Evolutionary conservation across 208 protist species (phyloP), one percentile per base, ranked within the genome.

Genomic region (Leishmania braziliensis): DNA sequence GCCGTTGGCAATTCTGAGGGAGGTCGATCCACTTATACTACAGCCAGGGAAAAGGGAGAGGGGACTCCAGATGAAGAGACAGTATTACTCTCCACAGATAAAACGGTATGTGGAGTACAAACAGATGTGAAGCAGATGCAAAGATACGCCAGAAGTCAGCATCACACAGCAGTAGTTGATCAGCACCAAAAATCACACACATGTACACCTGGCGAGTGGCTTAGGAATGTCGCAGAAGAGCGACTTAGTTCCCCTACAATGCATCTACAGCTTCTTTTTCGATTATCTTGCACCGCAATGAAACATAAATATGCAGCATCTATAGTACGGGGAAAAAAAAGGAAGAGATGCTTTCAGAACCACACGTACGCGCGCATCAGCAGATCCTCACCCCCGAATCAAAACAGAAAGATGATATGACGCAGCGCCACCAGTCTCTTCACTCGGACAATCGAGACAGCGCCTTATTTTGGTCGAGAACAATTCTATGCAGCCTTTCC

Each of bases 391-490:
- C 43, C 43, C 43, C 43, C 43, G 43, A 33, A 46, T 48, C 39
- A 36, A 77, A 62, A 75, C n/a, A 74, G 43, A 74, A 60, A 33
- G 43, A 78, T 14, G n/a, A 58, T 23, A 53, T 70, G 23, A 3
- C 36, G n/a, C 20, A 5, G 16, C n/a, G 1, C 23, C 36, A 3
- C 65, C 4, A 4, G n/a, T 16, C 39, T 1, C n/a, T 63, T 75
- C 88, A 93, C 77, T 89, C 80, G 23, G 92, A 89, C 29, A 96
- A 86, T 74, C 88, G 86, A 36, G 91, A 92, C 20, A 97, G 81
- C 4, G 91, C 89, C 60, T 90, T 84, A 74, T 91, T 93, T 69
- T 97, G 93, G 75, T 97, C 92, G 18, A 95, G 56, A 68, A 97
- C 85, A 73, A 97, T 91, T 79, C 86, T 86, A 54, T 97, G 88